These are phyloP conservation scores for Stereum hirsutum DNA, from an alignment of 1,284 basidiomycete species.

Conservation along the genomic window DNA sequence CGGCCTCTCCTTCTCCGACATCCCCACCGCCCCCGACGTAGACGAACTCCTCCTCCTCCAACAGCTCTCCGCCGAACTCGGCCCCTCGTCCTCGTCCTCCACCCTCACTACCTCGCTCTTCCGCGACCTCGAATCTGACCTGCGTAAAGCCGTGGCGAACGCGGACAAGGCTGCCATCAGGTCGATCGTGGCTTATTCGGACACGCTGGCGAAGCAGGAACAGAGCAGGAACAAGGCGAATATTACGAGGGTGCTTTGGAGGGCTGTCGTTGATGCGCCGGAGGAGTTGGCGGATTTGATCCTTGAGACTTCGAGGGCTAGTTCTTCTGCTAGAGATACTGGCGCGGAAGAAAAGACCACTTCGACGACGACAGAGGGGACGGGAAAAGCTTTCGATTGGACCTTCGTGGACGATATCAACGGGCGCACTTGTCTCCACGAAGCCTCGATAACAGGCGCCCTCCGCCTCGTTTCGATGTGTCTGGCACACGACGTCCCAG, in stretches of 20 bases:
- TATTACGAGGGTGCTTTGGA: conserved; percentile 86
- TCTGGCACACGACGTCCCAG: conserved; percentile 62
- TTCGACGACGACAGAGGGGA: no score
- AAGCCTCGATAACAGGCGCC: conserved; percentile 82
- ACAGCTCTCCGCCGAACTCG: conserved; percentile 59
- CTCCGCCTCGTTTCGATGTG: conserved; percentile 79
- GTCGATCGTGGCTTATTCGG: conserved; percentile 68
- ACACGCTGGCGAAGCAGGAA: conserved; percentile 51
- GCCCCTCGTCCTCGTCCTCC: conserved; percentile 29
- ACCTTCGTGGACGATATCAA: conserved; percentile 96
- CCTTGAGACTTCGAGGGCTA: conserved; percentile 52
- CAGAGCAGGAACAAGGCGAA: conserved; percentile 53
- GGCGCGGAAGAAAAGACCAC: no score
- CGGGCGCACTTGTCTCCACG: conserved; percentile 90
- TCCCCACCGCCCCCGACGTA: conserved; percentile 34
- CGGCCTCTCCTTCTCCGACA: conserved; percentile 65
- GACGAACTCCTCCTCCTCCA: conserved; percentile 54
- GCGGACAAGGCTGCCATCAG: conserved; percentile 52
- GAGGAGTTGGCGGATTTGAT: conserved; percentile 68
- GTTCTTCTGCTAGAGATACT: no score
- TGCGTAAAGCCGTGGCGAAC: conserved; percentile 66
- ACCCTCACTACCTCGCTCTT: conserved; percentile 76
- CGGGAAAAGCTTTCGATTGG: conserved; percentile 73
- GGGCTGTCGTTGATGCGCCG: conserved; percentile 77
- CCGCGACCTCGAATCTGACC: conserved; percentile 80